A percentile compares a stretch with the other conserved stretches of the same genome.
phyloP scores from a whole-genome alignment of 352 stramenopile genomes.

The Globisporangium polare region DNA sequence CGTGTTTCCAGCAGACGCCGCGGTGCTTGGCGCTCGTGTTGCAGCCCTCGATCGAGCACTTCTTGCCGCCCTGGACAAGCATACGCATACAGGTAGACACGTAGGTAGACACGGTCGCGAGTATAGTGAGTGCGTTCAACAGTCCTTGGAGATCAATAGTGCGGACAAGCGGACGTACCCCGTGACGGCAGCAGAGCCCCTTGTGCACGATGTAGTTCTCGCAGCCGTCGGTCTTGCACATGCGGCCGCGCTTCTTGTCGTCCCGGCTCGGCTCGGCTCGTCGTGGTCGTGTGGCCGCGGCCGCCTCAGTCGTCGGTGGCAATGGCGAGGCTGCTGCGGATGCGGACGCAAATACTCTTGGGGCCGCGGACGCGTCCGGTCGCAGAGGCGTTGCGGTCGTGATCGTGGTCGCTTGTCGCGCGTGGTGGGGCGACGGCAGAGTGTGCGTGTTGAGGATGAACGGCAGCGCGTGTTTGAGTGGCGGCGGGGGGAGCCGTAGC shows the following conservation, averaged over 20 bases:
- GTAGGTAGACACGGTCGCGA: no score
- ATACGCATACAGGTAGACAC: no score
- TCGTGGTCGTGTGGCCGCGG: not conserved
- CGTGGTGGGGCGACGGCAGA: not conserved
- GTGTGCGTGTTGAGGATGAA: slow-evolving; percentile 13
- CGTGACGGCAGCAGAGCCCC: slow-evolving; percentile 21
- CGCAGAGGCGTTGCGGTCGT: not conserved
- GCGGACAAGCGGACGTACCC: slow-evolving; percentile 10
- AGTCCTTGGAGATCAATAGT: not conserved
- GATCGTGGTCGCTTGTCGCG: not conserved
- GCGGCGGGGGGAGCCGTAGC: not conserved
- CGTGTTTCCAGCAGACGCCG: slow-evolving; percentile 52
- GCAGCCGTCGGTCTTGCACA: slow-evolving; percentile 18
- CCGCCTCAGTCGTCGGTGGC: not conserved
- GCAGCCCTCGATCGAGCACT: slow-evolving; percentile 35
- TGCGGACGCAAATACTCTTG: not conserved
- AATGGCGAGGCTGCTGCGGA: not conserved
- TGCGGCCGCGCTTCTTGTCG: slow-evolving; percentile 17
- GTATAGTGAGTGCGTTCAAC: not conserved
- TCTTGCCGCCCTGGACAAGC: slow-evolving; percentile 35
- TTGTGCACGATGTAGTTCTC: slow-evolving; percentile 25
- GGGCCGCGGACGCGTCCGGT: not conserved
- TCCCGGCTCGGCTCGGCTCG: slow-evolving; percentile 3
- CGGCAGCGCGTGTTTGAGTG: slow-evolving; percentile 10
- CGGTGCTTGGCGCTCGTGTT: slow-evolving; percentile 35